These are phyloP conservation scores for Cercospora nicotianae DNA, from an alignment of 2,329 filamentous ascomycete genomes.

Conservation along the genomic window DNA sequence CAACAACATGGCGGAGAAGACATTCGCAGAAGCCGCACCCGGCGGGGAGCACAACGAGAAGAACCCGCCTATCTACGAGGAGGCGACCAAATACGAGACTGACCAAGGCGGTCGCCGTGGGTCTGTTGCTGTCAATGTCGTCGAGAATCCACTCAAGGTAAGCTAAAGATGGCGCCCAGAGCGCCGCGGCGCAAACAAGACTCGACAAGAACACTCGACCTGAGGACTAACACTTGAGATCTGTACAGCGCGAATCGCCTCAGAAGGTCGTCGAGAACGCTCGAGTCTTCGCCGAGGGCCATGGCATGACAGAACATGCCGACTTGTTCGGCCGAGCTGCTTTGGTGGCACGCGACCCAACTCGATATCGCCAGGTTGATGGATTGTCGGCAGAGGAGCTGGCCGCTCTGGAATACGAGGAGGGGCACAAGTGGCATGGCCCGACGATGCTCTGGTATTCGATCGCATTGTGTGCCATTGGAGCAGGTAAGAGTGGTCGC, in stretches of 20 bases:
- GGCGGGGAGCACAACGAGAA: conserved; percentile 11
- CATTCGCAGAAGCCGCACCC: neutral
- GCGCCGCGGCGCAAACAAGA: conserved; percentile 8
- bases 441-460: conserved; percentile 65
- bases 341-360: conserved; percentile 70
- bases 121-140: conserved; percentile 49
- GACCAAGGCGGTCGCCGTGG: conserved; percentile 36
- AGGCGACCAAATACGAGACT: neutral
- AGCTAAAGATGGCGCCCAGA: conserved; percentile 19
- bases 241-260: conserved; percentile 36
- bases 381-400: conserved; percentile 63
- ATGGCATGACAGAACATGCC: conserved; percentile 42
- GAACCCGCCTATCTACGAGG: conserved; percentile 4
- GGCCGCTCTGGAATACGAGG: conserved; percentile 60
- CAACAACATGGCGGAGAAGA: conserved; percentile 9
- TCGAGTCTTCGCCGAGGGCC: conserved; percentile 35
- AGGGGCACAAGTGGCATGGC: conserved; percentile 67
- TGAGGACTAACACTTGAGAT: conserved; percentile 16
- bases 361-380: conserved; percentile 61
- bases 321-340: conserved; percentile 50
- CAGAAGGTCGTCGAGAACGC: conserved; percentile 40
- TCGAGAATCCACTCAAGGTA: conserved; percentile 50
- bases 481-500: conserved; percentile 23
- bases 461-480: conserved; percentile 49
- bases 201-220: neutral